Percentiles rank a stretch among this genome's conserved stretches.
Conservation (phyloP, 1,284 basidiomycete species). For the Fomitopsis pinicola region DNA sequence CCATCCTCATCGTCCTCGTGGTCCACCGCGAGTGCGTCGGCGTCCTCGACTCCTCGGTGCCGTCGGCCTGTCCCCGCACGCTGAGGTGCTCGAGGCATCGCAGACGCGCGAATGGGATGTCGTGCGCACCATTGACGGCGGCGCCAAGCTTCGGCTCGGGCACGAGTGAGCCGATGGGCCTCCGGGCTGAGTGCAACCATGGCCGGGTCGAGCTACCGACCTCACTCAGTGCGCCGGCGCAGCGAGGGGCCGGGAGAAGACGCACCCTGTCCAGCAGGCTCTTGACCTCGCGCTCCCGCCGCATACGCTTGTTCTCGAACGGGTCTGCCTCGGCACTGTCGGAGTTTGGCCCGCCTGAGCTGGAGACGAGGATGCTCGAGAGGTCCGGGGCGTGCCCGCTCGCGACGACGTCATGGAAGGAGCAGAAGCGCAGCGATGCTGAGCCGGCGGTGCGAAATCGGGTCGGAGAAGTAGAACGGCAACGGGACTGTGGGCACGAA, state of each 20-base stretch:
- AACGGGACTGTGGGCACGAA: conserved; percentile 53
- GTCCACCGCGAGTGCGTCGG: too few species aligned
- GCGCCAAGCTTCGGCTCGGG: conserved; percentile 55
- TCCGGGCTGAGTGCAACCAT: conserved; percentile 91
- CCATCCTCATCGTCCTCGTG: conserved; percentile 18
- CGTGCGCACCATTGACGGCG: conserved; percentile 44
- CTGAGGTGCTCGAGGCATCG: too few species aligned
- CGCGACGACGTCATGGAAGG: conserved; percentile 90
- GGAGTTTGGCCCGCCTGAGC: conserved; percentile 92
- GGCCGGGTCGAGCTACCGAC: conserved; percentile 78
- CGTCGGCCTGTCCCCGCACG: conserved; percentile 69
- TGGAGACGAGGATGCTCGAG: conserved; percentile 88
- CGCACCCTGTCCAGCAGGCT: conserved; percentile 84
- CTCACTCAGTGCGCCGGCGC: not conserved
- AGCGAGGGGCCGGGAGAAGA: not conserved
- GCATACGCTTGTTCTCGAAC: conserved; percentile 82
- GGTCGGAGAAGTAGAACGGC: conserved; percentile 82
- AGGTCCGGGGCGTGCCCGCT: conserved; percentile 74
- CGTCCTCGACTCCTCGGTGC: conserved; percentile 46
- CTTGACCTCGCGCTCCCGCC: conserved; percentile 91
- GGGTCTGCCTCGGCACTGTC: conserved; percentile 94
- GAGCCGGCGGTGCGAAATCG: conserved; percentile 66
- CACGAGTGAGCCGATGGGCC: conserved; percentile 69
- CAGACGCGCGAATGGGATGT: conserved; percentile 67
- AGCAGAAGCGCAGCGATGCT: conserved; percentile 76